A percentile compares a stretch with the other conserved stretches of the same genome.
Evolutionary conservation across 352 stramenopile genomes (phyloP).

Genomic region (Phytophthora agathidicida): DNA sequence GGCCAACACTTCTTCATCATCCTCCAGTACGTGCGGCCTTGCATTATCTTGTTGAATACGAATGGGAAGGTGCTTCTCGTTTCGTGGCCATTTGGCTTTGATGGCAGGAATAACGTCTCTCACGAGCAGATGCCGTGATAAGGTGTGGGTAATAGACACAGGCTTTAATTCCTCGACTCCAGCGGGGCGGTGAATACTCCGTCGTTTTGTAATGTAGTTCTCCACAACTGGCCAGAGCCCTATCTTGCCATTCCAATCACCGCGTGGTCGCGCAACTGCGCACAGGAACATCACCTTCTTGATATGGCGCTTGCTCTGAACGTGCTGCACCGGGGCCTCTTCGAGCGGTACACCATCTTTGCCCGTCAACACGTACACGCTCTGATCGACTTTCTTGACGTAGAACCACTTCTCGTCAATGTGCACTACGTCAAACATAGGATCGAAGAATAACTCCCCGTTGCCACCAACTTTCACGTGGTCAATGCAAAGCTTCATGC

Average conservation of each 20-base stretch:
- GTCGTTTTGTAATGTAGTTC: background rate
- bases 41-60: conserved; percentile 11
- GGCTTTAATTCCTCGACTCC: conserved; percentile 1
- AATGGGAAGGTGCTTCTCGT: background rate
- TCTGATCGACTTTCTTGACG: conserved; percentile 1
- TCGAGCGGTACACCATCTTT: background rate
- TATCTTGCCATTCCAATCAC: conserved; percentile 4
- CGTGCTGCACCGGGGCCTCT: background rate
- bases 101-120: conserved; percentile 4
- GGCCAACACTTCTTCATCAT: conserved; percentile 1
- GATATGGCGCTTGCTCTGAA: conserved; percentile 4
- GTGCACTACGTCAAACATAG: conserved; percentile 3
- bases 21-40: background rate
- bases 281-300: conserved; percentile 4
- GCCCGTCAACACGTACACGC: conserved; percentile 1
- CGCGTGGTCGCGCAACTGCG: background rate
- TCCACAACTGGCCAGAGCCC: conserved; percentile 2
- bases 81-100: conserved; percentile 8
- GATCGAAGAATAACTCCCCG: background rate
- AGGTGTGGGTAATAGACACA: background rate
- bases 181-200: background rate
- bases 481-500: background rate
- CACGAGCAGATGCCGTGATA: background rate
- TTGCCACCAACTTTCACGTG: background rate
- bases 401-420: conserved; percentile 14